A percentile compares a stretch with the other conserved stretches of the same genome.
These are phyloP conservation scores for Seminavis robusta DNA, from an alignment of 108 stramenopile genomes.

Conservation along the genomic window DNA sequence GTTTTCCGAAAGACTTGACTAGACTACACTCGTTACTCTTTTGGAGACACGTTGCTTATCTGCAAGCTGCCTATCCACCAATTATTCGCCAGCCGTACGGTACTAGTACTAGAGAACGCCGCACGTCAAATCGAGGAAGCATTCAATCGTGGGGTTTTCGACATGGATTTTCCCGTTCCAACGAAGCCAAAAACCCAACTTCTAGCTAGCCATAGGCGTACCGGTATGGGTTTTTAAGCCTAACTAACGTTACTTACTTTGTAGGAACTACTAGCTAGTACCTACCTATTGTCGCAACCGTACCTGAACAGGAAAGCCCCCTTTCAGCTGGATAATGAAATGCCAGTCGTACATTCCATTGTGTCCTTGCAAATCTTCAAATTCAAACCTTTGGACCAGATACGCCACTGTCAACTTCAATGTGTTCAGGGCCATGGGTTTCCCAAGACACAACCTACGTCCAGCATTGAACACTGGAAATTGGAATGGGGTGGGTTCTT, in stretches of 20 bases:
- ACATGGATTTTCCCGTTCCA: constrained; percentile 20
- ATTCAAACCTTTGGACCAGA: constrained; percentile 17
- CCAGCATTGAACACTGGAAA: constrained; percentile 33
- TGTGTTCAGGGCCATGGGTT: constrained; percentile 25
- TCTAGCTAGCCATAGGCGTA: constrained; percentile 25
- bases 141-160: too few relatives aligned
- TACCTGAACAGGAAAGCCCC: constrained; percentile 20
- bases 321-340: constrained; percentile 22
- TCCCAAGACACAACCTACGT: constrained; percentile 32
- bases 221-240: too few relatives aligned
- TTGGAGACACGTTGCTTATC: constrained; percentile 34
- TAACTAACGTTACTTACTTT: too few relatives aligned
- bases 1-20: too few relatives aligned
- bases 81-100: too few relatives aligned
- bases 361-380: constrained; percentile 15
- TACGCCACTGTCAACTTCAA: constrained; percentile 25
- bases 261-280: too few relatives aligned
- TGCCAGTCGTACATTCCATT: constrained; percentile 24
- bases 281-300: too few relatives aligned
- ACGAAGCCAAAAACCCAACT: constrained; percentile 38
- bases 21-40: constrained; percentile 17
- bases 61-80: constrained; percentile 26
- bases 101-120: too few relatives aligned
- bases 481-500: constrained; percentile 18
- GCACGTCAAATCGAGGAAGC: too few relatives aligned